Conservation (phyloP, 2,329 filamentous ascomycete genomes). For the Sclerotinia nivalis region DNA sequence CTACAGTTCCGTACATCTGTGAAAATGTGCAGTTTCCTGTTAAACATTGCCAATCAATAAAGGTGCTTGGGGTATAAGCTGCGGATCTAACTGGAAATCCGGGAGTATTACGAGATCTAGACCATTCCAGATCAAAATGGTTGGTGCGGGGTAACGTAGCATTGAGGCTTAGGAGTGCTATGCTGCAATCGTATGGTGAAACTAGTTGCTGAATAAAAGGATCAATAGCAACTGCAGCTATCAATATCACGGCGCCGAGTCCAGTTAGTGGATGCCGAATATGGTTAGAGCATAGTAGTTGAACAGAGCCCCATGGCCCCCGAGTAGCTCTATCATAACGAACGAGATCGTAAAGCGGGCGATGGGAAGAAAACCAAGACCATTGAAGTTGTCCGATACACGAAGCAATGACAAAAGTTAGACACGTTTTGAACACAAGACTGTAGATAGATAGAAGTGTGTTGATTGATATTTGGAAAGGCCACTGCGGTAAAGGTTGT, state of each 20-base stretch:
- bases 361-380: not conserved
- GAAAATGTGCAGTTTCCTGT: not conserved
- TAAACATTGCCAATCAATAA: not conserved
- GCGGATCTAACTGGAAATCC: not conserved
- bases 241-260: not conserved
- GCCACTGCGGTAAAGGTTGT: not conserved
- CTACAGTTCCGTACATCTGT: not conserved
- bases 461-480: not conserved
- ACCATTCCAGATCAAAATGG: not conserved
- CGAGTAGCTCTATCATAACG: not conserved
- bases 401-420: not conserved
- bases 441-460: not conserved
- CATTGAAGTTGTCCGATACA: conserved; percentile 1
- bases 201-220: not conserved
- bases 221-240: not conserved
- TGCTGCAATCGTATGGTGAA: not conserved
- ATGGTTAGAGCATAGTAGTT: not conserved
- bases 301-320: not conserved
- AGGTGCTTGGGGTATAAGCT: not conserved
- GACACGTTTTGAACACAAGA: not conserved
- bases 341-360: not conserved
- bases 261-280: not conserved
- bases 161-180: not conserved
- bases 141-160: not conserved
- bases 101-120: no score